These are phyloP conservation scores for Orbilia ellipsospora DNA, from an alignment of 2,329 filamentous ascomycete species.

Conservation along the genomic window DNA sequence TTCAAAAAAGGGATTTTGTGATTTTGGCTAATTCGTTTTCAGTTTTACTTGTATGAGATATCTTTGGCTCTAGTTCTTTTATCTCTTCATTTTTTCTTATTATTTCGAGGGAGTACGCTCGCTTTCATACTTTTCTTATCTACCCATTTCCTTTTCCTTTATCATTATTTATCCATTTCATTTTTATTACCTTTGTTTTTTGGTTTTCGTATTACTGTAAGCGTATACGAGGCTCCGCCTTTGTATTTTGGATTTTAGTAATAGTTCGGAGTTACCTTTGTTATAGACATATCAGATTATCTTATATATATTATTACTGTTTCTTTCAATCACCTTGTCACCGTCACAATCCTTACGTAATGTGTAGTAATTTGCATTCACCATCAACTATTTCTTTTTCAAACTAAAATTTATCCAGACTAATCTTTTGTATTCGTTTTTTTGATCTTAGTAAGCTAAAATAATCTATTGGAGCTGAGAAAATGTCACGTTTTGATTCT, in stretches of 20 bases:
- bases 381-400: not conserved
- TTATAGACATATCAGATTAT: not conserved
- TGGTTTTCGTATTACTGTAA: conserved; percentile 1
- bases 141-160: not conserved
- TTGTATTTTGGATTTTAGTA: conserved; percentile 20
- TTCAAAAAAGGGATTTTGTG: not conserved
- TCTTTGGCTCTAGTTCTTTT: conserved; percentile 3
- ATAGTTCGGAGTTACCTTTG: conserved; percentile 7
- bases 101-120: conserved; percentile 11
- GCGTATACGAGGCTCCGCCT: conserved; percentile 25
- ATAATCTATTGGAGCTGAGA: too few relatives aligned
- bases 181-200: not conserved
- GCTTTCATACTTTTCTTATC: not conserved
- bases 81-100: conserved; percentile 20
- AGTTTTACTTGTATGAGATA: conserved; percentile 16
- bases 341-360: conserved; percentile 3
- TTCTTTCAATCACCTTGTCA: not conserved
- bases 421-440: too few relatives aligned
- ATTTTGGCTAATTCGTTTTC: conserved; percentile 12
- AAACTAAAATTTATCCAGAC: not conserved
- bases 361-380: conserved; percentile 18
- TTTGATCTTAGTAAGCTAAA: too few relatives aligned
- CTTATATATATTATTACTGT: not conserved
- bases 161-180: not conserved
- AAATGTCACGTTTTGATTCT: too few relatives aligned